Evolutionary conservation across 495 filamentous ascomycete species (phyloP).

Genomic region (Lasiosphaeris hirsuta): DNA sequence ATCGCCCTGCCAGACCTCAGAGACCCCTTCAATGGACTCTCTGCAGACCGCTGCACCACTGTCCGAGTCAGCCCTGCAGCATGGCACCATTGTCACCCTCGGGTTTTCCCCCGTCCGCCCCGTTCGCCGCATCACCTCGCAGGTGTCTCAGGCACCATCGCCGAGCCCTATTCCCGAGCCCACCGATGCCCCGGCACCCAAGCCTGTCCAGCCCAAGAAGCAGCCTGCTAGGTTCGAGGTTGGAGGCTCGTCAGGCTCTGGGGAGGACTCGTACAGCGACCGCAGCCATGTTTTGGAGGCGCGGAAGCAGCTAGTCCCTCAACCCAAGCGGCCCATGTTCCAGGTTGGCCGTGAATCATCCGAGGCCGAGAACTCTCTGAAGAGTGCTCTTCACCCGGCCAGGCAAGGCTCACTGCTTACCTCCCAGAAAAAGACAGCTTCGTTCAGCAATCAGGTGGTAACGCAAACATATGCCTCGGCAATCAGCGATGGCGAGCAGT

Average conservation of each 20-base stretch:
- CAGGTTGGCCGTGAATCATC: conserved; percentile 72
- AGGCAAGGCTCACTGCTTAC: conserved; percentile 42
- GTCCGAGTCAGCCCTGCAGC: conserved; percentile 39
- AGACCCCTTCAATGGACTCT: conserved; percentile 27
- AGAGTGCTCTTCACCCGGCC: conserved; percentile 57
- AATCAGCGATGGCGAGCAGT: conserved; percentile 68
- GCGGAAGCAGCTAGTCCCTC: conserved; percentile 48
- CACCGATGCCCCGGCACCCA: conserved; percentile 43
- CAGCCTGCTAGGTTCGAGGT: conserved; percentile 53
- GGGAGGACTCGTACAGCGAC: conserved; percentile 44
- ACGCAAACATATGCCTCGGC: conserved; percentile 60
- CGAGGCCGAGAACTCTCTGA: conserved; percentile 76
- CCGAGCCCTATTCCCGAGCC: conserved; percentile 43
- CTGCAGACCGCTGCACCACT: conserved; percentile 32
- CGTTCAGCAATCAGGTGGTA: conserved; percentile 76
- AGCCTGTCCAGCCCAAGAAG: conserved; percentile 46
- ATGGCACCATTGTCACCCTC: conserved; percentile 70
- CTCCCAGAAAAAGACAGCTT: conserved; percentile 70
- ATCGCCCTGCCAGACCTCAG: conserved; percentile 29
- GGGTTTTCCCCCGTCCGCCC: conserved; percentile 83
- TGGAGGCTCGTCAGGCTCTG: conserved; percentile 49
- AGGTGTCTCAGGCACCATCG: conserved; percentile 23
- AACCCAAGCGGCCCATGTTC: conserved; percentile 70
- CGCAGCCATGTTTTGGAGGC: conserved; percentile 43
- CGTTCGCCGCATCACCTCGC: conserved; percentile 45